These are phyloP conservation scores for Striga asiatica DNA, from an alignment of 257 asterid species.

Conservation along the genomic window DNA sequence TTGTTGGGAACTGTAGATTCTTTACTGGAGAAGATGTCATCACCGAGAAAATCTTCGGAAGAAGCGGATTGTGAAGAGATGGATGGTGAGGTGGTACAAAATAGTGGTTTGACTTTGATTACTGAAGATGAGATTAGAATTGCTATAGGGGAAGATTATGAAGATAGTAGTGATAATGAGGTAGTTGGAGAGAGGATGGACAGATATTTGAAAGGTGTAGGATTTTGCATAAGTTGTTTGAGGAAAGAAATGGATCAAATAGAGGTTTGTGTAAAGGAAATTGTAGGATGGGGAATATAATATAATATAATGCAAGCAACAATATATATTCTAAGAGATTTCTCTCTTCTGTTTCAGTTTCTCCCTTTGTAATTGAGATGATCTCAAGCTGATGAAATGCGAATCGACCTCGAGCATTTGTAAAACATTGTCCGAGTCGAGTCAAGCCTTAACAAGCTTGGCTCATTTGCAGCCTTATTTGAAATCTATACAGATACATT, in stretches of 20 bases:
- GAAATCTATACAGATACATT: no score
- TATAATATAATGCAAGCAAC: no score
- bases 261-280: conserved; percentile 20
- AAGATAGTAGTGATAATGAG: background rate
- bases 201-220: conserved; percentile 16
- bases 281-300: conserved; percentile 8
- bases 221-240: conserved; percentile 20
- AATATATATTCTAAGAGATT: no score
- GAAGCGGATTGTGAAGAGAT: background rate
- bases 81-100: background rate
- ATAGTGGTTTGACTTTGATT: no score
- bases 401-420: no score
- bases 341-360: no score
- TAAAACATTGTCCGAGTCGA: no score
- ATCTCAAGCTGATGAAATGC: no score
- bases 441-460: no score
- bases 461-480: no score
- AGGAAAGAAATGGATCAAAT: conserved; percentile 19
- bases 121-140: background rate
- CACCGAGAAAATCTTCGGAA: background rate
- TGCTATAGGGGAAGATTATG: no score
- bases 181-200: background rate
- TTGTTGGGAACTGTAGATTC: conserved; percentile 19
- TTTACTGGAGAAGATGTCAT: conserved; percentile 1
- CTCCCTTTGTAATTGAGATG: no score